These are phyloP conservation scores for Barnettozyma californica DNA, from an alignment of 805 yeast genomes.

Conservation along the genomic window DNA sequence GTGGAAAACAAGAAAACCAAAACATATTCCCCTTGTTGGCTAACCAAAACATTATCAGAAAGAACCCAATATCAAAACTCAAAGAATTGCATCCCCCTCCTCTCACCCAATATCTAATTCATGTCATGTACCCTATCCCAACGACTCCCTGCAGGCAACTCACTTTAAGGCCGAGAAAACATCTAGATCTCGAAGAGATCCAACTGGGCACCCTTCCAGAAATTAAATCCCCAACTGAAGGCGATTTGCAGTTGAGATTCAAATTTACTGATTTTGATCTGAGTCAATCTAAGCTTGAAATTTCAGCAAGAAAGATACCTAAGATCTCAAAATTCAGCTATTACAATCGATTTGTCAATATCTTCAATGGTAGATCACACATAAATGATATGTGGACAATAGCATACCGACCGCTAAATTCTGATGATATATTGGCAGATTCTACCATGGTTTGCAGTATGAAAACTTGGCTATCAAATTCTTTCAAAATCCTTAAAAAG, in stretches of 20 bases:
- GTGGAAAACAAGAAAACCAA: not conserved
- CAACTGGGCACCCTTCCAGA: not conserved
- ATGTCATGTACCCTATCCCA: constrained; percentile 11
- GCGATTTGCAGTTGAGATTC: not conserved
- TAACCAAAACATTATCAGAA: constrained; percentile 4
- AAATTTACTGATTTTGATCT: not conserved
- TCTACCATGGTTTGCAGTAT: constrained; percentile 18
- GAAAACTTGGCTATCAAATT: constrained; percentile 27
- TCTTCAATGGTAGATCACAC: not conserved
- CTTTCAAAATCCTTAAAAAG: constrained; percentile 30
- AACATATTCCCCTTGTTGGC: constrained; percentile 9
- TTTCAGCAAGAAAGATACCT: constrained; percentile 4
- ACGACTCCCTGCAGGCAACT: constrained; percentile 4
- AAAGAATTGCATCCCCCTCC: constrained; percentile 15
- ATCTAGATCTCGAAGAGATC: not conserved
- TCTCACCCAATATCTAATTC: constrained; percentile 10
- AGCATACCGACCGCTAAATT: constrained; percentile 26
- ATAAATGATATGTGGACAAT: constrained; percentile 25
- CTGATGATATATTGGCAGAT: constrained; percentile 29
- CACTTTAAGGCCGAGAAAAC: constrained; percentile 1
- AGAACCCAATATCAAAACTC: constrained; percentile 18
- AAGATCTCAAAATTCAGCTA: not conserved
- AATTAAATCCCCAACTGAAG: not conserved
- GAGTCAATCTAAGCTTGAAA: not conserved
- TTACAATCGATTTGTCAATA: constrained; percentile 5